These are phyloP conservation scores for Cryptosporidium canis DNA, from an alignment of 169 alveolate species.

Conservation along the genomic window DNA sequence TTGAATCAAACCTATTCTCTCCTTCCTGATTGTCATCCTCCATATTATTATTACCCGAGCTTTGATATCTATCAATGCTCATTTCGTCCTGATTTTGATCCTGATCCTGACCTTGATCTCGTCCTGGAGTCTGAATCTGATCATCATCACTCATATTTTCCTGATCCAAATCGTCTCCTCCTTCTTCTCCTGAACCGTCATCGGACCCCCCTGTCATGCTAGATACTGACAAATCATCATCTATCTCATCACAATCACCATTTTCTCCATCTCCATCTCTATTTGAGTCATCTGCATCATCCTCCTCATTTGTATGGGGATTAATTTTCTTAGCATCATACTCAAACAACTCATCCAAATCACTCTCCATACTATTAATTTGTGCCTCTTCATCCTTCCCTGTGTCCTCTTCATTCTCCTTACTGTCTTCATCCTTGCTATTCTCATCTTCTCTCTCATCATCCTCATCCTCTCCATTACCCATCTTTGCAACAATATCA, in stretches of 20 bases:
- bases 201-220: slow-evolving; percentile 26
- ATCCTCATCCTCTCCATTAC: slow-evolving; percentile 67
- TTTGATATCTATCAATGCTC: not conserved
- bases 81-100: too few relatives aligned
- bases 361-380: slow-evolving; percentile 44
- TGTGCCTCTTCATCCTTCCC: slow-evolving; percentile 70
- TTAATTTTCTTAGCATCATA: slow-evolving; percentile 73
- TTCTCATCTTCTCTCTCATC: slow-evolving; percentile 74
- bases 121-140: not conserved
- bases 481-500: slow-evolving; percentile 75
- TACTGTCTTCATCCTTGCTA: slow-evolving; percentile 75
- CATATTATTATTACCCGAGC: not conserved
- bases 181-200: not conserved
- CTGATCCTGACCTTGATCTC: too few relatives aligned
- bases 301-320: slow-evolving; percentile 24
- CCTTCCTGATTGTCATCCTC: not conserved
- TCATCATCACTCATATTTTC: not conserved
- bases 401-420: slow-evolving; percentile 74
- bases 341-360: slow-evolving; percentile 69
- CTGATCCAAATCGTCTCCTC: not conserved
- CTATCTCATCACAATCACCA: slow-evolving; percentile 9
- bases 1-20: not conserved
- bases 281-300: slow-evolving; percentile 80
- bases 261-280: slow-evolving; percentile 69
- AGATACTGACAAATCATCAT: slow-evolving; percentile 52